phyloP scores from a whole-genome alignment of 2,329 filamentous ascomycete species.

The Endothia cerciana region DNA sequence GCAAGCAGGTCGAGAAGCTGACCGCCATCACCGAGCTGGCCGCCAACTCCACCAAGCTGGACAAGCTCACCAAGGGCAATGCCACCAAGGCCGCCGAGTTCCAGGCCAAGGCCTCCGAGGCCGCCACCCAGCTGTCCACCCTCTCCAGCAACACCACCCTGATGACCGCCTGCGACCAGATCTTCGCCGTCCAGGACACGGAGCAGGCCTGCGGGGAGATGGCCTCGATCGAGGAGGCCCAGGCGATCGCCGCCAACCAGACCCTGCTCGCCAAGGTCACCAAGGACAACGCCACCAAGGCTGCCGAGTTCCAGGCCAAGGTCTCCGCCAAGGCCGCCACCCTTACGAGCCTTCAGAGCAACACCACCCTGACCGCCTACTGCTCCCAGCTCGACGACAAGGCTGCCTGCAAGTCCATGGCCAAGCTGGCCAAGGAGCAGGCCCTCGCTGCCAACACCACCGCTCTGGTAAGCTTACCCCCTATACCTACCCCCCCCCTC shows the following conservation, averaged over 20 bases:
- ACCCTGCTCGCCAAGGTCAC: slow-evolving; percentile 33
- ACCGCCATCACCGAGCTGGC: slow-evolving; percentile 39
- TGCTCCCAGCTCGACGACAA: slow-evolving; percentile 32
- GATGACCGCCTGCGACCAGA: slow-evolving; percentile 38
- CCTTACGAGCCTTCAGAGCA: slow-evolving; percentile 34
- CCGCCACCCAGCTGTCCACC: slow-evolving; percentile 36
- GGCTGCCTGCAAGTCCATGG: slow-evolving; percentile 30
- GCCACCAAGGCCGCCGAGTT: slow-evolving; percentile 41
- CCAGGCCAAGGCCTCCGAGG: slow-evolving; percentile 42
- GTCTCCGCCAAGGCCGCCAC: slow-evolving; percentile 30
- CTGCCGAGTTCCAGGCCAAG: slow-evolving; percentile 35
- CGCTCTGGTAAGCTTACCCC: slow-evolving; percentile 30
- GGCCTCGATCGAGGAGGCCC: slow-evolving; percentile 34
- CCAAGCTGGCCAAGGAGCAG: slow-evolving; percentile 31
- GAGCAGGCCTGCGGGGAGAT: slow-evolving; percentile 38
- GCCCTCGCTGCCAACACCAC: slow-evolving; percentile 38
- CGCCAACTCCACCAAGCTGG: slow-evolving; percentile 42
- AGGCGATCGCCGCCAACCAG: slow-evolving; percentile 34
- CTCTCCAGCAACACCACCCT: slow-evolving; percentile 43
- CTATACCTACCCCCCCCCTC: no score
- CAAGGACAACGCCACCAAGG: slow-evolving; percentile 38
- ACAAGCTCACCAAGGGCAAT: slow-evolving; percentile 40
- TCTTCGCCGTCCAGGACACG: slow-evolving; percentile 37
- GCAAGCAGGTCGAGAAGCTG: slow-evolving; percentile 39
- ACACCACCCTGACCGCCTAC: slow-evolving; percentile 34